A percentile compares a stretch with the other conserved stretches of the same genome.
phyloP scores from a whole-genome alignment of 2,329 filamentous ascomycete genomes.

The Colletotrichum musicola region DNA sequence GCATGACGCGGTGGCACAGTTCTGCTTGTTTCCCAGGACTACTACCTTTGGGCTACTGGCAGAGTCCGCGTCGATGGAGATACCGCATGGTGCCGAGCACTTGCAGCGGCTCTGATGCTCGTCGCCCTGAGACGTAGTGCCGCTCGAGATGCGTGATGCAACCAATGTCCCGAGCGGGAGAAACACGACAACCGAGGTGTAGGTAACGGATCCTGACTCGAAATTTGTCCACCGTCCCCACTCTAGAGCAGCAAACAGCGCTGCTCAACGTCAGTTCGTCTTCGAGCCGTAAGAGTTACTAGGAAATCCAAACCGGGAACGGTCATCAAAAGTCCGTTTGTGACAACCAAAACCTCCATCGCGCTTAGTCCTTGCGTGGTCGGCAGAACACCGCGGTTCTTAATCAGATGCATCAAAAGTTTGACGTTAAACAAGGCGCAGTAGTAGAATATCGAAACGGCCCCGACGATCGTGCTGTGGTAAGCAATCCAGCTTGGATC shows the following conservation, averaged over 20 bases:
- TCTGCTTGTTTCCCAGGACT: slow-evolving; percentile 30
- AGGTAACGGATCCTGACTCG: slow-evolving; percentile 62
- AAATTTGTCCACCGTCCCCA: slow-evolving; percentile 57
- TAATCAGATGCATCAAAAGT: slow-evolving; percentile 61
- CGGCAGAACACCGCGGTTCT: slow-evolving; percentile 61
- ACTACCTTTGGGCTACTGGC: no score
- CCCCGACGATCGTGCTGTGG: slow-evolving; percentile 53
- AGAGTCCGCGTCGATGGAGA: no score
- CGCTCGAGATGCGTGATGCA: slow-evolving; percentile 58
- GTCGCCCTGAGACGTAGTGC: slow-evolving; percentile 38
- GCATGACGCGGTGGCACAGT: slow-evolving; percentile 44
- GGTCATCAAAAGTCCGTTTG: slow-evolving; percentile 68
- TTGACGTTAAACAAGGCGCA: slow-evolving; percentile 68
- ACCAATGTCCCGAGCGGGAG: slow-evolving; percentile 66
- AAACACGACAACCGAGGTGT: slow-evolving; percentile 63
- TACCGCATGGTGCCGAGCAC: slow-evolving; percentile 38
- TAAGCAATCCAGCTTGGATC: slow-evolving; percentile 52
- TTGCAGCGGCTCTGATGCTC: slow-evolving; percentile 32
- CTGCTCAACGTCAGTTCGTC: slow-evolving; percentile 47
- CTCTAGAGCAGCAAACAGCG: slow-evolving; percentile 64
- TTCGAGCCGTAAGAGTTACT: slow-evolving; percentile 4
- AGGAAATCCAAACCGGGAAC: slow-evolving; percentile 59
- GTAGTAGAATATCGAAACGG: slow-evolving; percentile 63
- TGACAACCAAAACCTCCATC: slow-evolving; percentile 68
- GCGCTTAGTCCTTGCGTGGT: slow-evolving; percentile 57